Evolutionary conservation across 2,329 filamentous ascomycete species (phyloP).

Genomic region (Pseudogymnoascus sp.): DNA sequence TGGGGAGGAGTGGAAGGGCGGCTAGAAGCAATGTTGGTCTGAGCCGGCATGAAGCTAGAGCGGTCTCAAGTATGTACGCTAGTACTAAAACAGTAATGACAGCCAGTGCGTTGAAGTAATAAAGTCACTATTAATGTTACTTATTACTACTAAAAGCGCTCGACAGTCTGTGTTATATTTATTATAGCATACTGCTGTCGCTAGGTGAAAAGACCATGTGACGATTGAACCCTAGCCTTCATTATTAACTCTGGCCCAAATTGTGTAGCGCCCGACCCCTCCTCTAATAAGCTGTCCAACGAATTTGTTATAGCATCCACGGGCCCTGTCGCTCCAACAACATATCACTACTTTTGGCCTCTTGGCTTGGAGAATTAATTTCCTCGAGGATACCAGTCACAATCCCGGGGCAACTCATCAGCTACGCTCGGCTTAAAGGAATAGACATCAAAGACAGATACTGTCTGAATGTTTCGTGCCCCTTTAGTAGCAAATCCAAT

Average conservation of each 20-base stretch:
- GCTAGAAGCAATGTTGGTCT: too few species aligned
- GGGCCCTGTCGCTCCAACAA: neutral
- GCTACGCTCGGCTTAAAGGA: neutral
- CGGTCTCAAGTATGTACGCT: too few species aligned
- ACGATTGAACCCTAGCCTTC: neutral
- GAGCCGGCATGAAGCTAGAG: too few species aligned
- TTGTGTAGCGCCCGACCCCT: neutral
- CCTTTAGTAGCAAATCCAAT: neutral
- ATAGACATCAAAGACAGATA: neutral
- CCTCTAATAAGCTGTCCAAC: neutral
- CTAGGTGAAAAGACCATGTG: neutral
- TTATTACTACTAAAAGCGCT: neutral
- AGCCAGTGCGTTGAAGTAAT: neutral
- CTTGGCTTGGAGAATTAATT: neutral
- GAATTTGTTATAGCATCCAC: neutral
- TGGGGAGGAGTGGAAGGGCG: too few species aligned
- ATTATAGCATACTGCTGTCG: neutral
- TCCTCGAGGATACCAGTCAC: neutral
- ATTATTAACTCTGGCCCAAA: neutral
- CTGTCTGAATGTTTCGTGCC: neutral
- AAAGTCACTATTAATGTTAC: neutral
- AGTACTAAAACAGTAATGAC: too few species aligned
- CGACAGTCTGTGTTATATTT: neutral
- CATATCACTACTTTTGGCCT: neutral
- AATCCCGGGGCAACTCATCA: neutral